These are phyloP conservation scores for Madurella fahalii DNA, from an alignment of 2,329 filamentous ascomycete genomes.

Conservation along the genomic window DNA sequence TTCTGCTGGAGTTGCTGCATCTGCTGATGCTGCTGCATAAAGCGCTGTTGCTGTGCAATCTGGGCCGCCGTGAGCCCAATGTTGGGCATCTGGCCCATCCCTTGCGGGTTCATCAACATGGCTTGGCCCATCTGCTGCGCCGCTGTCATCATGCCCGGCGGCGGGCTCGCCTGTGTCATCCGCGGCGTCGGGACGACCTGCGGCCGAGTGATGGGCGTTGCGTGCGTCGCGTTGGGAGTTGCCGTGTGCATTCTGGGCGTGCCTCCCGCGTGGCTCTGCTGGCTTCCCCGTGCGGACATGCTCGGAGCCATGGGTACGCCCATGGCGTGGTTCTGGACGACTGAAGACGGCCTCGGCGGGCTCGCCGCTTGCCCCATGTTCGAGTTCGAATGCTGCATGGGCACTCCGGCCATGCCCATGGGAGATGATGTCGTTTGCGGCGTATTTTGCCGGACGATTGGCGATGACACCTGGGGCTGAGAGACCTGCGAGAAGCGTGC, in stretches of 20 bases:
- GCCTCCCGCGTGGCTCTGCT: constrained; percentile 61
- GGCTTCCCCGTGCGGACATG: constrained; percentile 62
- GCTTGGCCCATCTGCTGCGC: constrained; percentile 51
- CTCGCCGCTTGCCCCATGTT: constrained; percentile 59
- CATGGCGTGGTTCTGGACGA: constrained; percentile 58
- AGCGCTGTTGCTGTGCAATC: constrained; percentile 44
- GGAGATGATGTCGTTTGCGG: constrained; percentile 64
- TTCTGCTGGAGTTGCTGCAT: constrained; percentile 33
- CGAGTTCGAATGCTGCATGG: constrained; percentile 63
- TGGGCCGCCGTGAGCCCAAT: constrained; percentile 38
- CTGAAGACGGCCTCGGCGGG: constrained; percentile 62
- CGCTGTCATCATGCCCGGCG: constrained; percentile 51
- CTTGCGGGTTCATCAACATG: constrained; percentile 51
- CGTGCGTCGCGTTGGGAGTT: constrained; percentile 58
- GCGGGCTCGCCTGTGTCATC: constrained; percentile 60
- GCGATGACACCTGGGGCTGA: constrained; percentile 64
- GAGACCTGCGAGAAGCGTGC: constrained; percentile 53
- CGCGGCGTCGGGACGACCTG: constrained; percentile 54
- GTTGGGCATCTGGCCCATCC: constrained; percentile 38
- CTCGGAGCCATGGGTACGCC: constrained; percentile 56
- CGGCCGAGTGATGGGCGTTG: constrained; percentile 54
- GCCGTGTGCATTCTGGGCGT: constrained; percentile 59
- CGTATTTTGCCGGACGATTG: constrained; percentile 59
- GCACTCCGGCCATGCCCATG: constrained; percentile 52
- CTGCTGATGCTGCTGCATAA: constrained; percentile 43